Base-by-base conservation (phyloP, 1,139 yeast species). In the Lodderomyces pseudojiufengensis region DNA sequence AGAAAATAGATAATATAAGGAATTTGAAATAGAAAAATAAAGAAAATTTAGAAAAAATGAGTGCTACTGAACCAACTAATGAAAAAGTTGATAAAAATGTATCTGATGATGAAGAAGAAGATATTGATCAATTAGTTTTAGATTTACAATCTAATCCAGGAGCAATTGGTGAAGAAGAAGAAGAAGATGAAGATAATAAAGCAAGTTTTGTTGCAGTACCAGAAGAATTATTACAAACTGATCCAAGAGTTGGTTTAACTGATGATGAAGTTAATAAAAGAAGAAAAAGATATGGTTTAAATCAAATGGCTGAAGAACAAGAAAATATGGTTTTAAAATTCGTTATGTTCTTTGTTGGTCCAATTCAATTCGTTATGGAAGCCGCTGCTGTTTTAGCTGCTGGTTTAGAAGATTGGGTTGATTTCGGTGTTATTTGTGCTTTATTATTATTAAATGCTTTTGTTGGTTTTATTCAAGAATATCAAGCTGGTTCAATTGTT, bases 281-380 rank as follows among this genome's bases (percentile, higher is more conserved):
- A 78, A 79, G 95, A 71, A 88, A 86, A 85, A 86, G 84, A 78
- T 90, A 70, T 60, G 97, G 97, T 74, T 68, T 80, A 54, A 90
- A 90, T 70, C 92, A 85, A 71, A 86, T 90, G 95, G 83, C 90
- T 50, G 97, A 90, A 70, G 96, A 88, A 63, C 70, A 78, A 57
- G 95, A 86, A 70, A 85, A 84, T 70, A 50, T 85, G 68, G 57
- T 87, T 43, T 65, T 87, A 52, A 90, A 90, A 76, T 88, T 90
- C 64, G 61, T 85, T 57, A 80, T 81, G 87, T 90, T 87, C 77
- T 90, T 90, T 65, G 85, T 90, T 50, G 97, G 97, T 72, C 97
- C 97, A 52, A 88, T 90, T 66, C 97, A 90, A 75, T 90, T 90
- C 81, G 97, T 90, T 63, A 90, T 90, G 97, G 97, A 88, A 73